A percentile compares a stretch with the other conserved stretches of the same genome.
These are phyloP conservation scores for Smallanthus sonchifolius DNA, from an alignment of 129 eudicot species.

Conservation along the genomic window DNA sequence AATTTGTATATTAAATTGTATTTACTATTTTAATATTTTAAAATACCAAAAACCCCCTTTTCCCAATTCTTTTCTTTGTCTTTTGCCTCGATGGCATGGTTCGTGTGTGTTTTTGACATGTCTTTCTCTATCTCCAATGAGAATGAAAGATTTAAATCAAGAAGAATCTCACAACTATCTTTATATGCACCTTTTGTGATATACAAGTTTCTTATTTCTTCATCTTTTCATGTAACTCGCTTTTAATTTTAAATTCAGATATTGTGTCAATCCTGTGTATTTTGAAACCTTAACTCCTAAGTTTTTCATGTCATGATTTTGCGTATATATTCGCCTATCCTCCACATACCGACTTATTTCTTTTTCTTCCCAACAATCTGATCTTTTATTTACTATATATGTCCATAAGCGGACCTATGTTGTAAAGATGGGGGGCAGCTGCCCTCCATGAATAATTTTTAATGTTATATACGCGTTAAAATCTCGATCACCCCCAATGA, in stretches of 20 bases:
- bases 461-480: too few species aligned
- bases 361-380: conserved; percentile 6
- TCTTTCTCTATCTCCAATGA: conserved; percentile 32
- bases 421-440: too few species aligned
- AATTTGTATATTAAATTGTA: neutral
- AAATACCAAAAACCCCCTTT: conserved; percentile 12
- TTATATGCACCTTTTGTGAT: conserved; percentile 48
- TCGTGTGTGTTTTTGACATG: conserved; percentile 24
- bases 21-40: neutral
- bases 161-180: conserved; percentile 48
- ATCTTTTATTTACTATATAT: conserved; percentile 9
- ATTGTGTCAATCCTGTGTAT: conserved; percentile 28
- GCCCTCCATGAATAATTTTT: too few species aligned
- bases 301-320: conserved; percentile 38
- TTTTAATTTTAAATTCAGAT: conserved; percentile 11
- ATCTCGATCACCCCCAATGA: too few species aligned
- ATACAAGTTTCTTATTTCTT: conserved; percentile 41
- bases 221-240: conserved; percentile 9
- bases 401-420: too few species aligned
- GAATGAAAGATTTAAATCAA: conserved; percentile 42
- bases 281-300: conserved; percentile 67
- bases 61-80: conserved; percentile 14
- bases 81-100: conserved; percentile 32
- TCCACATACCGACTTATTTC: conserved; percentile 10
- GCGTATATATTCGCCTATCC: conserved; percentile 24